Base-by-base conservation (phyloP, 1,139 yeast species). In the Yamadazyma triangularis region DNA sequence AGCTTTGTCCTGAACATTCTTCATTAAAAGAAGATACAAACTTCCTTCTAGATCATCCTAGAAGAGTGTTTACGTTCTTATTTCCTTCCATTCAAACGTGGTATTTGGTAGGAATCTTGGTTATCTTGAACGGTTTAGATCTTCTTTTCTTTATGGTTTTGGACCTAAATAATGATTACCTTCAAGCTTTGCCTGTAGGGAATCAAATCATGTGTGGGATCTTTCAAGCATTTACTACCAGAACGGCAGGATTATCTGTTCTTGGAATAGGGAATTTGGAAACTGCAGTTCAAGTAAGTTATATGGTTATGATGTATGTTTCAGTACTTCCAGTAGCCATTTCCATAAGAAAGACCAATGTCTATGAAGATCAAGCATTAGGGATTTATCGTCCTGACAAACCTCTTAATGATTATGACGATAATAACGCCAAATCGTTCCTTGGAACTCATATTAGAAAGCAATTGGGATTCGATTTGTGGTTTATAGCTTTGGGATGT, bases 271-370 rank as follows among this genome's bases (percentile, higher is more conserved):
- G 86, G 4, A 53, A 58, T 27, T 64, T 91, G 31, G 94, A 88
- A 49, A 91, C 96, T 0, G 95, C 96, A 0, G 85, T 91, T 28
- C 95, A 87, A 54, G 95, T 91, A 25, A 80, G 94, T 48, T 93
- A 93, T 54, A 73, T 88, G 79, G 71, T 91, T 40, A 89, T 91
- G 97, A 91, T 91, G 98, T 91, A 93, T 61, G 87, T 93, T 19
- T 89, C 97, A 4, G 96, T 91, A 29, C 67, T 89, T 50, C 99
- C 99, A 1, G 65, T 91, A 48, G 98, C 98, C 24, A 91, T 91
- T 47, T 86, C 96, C 27, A 88, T 91, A 44, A 79, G 99, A 60
- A 75, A 96, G 52, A 91, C 98, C 14, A 91, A 91, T 53, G 99
- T 91, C 29, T 91, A 91, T 58, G 99, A 91, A 53, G 98, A 91